Evolutionary conservation across 2,329 filamentous ascomycete species (phyloP), one percentile per base, ranked within the genome.

Genomic region (Lecanicillium sp.): DNA sequence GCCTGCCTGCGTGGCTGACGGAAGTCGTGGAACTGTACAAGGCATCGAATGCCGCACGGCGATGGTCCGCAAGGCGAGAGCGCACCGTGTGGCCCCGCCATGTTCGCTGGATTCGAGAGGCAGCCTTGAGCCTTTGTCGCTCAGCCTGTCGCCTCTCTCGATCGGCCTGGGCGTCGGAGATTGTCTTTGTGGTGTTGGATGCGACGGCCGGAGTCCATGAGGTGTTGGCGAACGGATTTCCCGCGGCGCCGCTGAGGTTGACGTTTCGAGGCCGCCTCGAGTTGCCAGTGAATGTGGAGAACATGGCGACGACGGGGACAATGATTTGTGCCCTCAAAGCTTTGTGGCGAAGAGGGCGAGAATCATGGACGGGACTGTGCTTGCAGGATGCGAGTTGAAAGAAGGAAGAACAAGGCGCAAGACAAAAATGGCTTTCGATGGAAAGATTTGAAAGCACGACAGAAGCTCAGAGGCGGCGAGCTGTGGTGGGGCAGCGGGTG

Each of bases 251-350:
- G 56, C 89, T 93, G 52, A 98, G 83, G 68, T 97, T 96, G 63
- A 97, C 89, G 65, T 96, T 90, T 55, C 93, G 84, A 52, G 86
- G 84, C 56, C 87, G 86, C 60, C 88, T 84, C 58, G 89, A 87
- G 67, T 72, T 87, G 58, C 93, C 93, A 20, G 87, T 93, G 70
- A 98, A 98, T 46, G 86, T 90, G 52, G 86, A 84, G 70, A 93
- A 94, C 91, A 96, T 96, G 62, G 57, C 58, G 56, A 46, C 40
- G 24, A 15, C 7, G 29, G n/a, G n/a, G n/a, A n/a, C 26, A 15
- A n/a, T 19, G 26, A n/a, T 14, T 35, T 19, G 33, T 35, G 27
- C 44, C 27, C 37, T 41, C 36, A 33, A 40, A 15, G 37, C 36
- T 35, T 21, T 14, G 20, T 35, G 37, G 21, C 44, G 37, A 48